Conservation (phyloP, 805 yeast species). For the Aciculoconidium aculeatum region DNA sequence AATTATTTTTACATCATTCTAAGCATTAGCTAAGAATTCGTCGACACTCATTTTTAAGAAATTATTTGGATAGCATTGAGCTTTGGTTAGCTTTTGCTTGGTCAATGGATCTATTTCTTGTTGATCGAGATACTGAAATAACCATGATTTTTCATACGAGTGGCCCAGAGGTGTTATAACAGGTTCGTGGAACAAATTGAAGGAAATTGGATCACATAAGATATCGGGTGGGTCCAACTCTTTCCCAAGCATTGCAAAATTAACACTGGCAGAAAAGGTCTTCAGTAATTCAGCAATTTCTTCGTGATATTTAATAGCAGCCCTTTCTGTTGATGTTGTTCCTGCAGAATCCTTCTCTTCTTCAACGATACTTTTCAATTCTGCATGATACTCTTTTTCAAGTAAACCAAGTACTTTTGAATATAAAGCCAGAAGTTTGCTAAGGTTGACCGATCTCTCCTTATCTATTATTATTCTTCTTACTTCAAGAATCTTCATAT, state of each 20-base stretch:
- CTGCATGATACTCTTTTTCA: slow-evolving; percentile 9
- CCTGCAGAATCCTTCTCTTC: too few species aligned
- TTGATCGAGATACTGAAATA: slow-evolving; percentile 28
- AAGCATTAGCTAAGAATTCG: slow-evolving; percentile 5
- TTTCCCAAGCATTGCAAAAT: slow-evolving; percentile 2
- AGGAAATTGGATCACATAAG: slow-evolving; percentile 36
- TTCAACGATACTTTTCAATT: slow-evolving; percentile 6
- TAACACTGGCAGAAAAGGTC: slow-evolving; percentile 5
- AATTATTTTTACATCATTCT: not conserved
- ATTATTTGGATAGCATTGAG: slow-evolving; percentile 10
- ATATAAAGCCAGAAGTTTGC: slow-evolving; percentile 8
- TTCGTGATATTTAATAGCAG: slow-evolving; percentile 7
- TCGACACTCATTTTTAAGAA: slow-evolving; percentile 9
- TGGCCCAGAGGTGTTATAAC: slow-evolving; percentile 41
- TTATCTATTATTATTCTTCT: slow-evolving; percentile 4
- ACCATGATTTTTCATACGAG: slow-evolving; percentile 34
- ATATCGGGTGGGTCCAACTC: slow-evolving; percentile 23
- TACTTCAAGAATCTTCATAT: slow-evolving; percentile 8
- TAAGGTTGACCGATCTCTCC: slow-evolving; percentile 5
- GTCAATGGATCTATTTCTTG: slow-evolving; percentile 37
- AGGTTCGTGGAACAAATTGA: slow-evolving; percentile 35
- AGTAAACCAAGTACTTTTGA: slow-evolving; percentile 5
- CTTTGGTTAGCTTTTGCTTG: slow-evolving; percentile 12
- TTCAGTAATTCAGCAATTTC: slow-evolving; percentile 8
- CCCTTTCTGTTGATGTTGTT: slow-evolving; percentile 5